Percentiles rank a stretch among this genome's conserved stretches.
phyloP scores from a whole-genome alignment of 805 yeast species.

The Ogataea trehalophila region DNA sequence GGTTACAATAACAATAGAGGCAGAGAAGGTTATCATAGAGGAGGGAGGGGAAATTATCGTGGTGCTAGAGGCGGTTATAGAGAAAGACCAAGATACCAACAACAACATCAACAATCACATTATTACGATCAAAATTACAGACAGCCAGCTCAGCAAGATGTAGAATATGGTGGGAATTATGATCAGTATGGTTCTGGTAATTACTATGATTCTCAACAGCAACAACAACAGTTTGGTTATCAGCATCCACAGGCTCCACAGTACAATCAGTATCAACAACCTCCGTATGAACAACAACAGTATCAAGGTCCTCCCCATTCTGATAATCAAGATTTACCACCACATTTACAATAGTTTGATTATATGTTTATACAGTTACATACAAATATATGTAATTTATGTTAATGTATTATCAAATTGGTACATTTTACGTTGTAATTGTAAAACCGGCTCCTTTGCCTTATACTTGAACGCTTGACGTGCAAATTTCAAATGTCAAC shows the following conservation, averaged over 20 bases:
- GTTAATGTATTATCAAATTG: no score
- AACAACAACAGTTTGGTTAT: conserved; percentile 3
- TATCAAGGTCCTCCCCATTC: conserved; percentile 7
- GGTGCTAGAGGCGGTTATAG: conserved; percentile 32
- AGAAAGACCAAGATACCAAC: conserved; percentile 11
- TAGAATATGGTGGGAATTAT: no score
- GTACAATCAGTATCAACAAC: not conserved
- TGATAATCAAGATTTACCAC: conserved; percentile 16
- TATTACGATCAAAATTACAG: not conserved
- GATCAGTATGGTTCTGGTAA: not conserved
- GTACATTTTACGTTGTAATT: no score
- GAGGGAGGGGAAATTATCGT: conserved; percentile 10
- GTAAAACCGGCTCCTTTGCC: no score
- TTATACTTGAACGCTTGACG: no score
- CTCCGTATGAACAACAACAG: not conserved
- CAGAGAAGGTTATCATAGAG: conserved; percentile 15
- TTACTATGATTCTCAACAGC: not conserved
- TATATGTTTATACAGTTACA: not conserved
- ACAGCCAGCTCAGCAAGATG: no score
- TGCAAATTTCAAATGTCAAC: no score
- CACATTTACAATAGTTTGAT: conserved; percentile 1
- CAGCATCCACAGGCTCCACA: not conserved
- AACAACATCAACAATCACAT: not conserved
- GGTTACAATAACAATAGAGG: conserved; percentile 8
- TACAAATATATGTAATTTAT: no score